A percentile compares a stretch with the other conserved stretches of the same genome.
Conservation (phyloP, 768 basidiomycete species). For the Lepiota venenata region DNA sequence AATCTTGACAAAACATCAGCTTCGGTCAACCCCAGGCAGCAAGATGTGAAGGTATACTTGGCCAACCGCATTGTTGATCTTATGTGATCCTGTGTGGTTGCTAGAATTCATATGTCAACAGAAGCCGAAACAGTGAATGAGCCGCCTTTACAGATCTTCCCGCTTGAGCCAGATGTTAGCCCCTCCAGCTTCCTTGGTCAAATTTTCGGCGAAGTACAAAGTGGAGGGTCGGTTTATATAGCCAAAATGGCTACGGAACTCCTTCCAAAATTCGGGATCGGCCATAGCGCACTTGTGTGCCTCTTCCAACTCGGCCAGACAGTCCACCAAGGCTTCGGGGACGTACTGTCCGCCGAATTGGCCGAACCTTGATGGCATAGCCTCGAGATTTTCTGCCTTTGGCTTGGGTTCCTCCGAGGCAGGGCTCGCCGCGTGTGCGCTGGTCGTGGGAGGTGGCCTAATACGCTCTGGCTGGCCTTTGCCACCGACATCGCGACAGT, state of each 20-base stretch:
- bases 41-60: constrained; percentile 48
- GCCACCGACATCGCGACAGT: constrained; percentile 67
- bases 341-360: constrained; percentile 98
- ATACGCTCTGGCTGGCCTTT: constrained; percentile 35
- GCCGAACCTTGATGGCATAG: constrained; percentile 84
- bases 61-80: constrained; percentile 98
- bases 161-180: constrained; percentile 98
- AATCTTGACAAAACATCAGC: constrained; percentile 47
- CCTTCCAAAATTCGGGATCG: constrained; percentile 91
- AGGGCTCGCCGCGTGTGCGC: constrained; percentile 15
- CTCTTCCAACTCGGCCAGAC: constrained; percentile 83
- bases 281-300: constrained; percentile 85
- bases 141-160: constrained; percentile 70
- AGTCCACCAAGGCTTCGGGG: constrained; percentile 94
- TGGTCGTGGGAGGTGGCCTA: constrained; percentile 28
- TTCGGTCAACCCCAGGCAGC: not conserved
- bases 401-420: not conserved
- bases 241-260: constrained; percentile 81
- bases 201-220: constrained; percentile 85
- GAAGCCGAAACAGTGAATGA: not conserved
- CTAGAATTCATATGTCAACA: constrained; percentile 32
- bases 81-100: constrained; percentile 98
- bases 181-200: constrained; percentile 88
- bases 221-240: constrained; percentile 96
- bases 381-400: constrained; percentile 11